A percentile compares a stretch with the other conserved stretches of the same genome.
Conservation (phyloP, 805 yeast species). For the Saturnispora ahearnii region DNA sequence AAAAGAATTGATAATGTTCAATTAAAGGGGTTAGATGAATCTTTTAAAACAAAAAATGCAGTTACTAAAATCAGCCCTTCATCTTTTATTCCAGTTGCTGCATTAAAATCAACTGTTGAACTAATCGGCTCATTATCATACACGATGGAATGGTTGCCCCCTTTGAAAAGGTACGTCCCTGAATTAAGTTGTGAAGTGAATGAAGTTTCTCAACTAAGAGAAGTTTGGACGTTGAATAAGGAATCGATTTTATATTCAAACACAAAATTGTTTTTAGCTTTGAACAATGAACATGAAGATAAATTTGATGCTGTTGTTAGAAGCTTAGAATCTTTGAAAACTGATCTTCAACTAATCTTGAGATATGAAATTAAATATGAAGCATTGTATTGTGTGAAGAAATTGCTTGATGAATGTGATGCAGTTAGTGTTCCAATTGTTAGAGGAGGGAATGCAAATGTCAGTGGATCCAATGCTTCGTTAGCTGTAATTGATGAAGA, state of each 20-base stretch:
- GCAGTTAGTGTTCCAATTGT: background rate
- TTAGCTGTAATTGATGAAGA: conserved; percentile 7
- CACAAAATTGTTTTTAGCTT: conserved; percentile 18
- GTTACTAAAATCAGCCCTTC: conserved; percentile 10
- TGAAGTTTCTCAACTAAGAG: conserved; percentile 19
- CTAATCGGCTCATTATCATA: conserved; percentile 48
- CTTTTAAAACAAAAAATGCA: conserved; percentile 2
- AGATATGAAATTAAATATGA: conserved; percentile 44
- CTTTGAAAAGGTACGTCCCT: conserved; percentile 34
- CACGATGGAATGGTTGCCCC: conserved; percentile 54
- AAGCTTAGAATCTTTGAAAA: conserved; percentile 29
- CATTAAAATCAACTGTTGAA: conserved; percentile 43
- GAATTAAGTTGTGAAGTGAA: conserved; percentile 10
- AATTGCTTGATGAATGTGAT: conserved; percentile 5
- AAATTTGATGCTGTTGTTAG: conserved; percentile 32
- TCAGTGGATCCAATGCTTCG: background rate
- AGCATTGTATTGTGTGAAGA: conserved; percentile 11
- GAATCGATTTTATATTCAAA: background rate
- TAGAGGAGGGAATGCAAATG: background rate
- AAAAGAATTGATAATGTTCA: conserved; percentile 5
- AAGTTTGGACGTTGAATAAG: conserved; percentile 21
- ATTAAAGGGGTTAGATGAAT: conserved; percentile 8
- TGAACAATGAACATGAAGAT: conserved; percentile 21
- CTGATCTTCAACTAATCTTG: conserved; percentile 36
- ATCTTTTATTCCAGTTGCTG: conserved; percentile 23